Evolutionary conservation across 2,329 filamentous ascomycete genomes (phyloP).

Genomic region (Talaromyces sp.): DNA sequence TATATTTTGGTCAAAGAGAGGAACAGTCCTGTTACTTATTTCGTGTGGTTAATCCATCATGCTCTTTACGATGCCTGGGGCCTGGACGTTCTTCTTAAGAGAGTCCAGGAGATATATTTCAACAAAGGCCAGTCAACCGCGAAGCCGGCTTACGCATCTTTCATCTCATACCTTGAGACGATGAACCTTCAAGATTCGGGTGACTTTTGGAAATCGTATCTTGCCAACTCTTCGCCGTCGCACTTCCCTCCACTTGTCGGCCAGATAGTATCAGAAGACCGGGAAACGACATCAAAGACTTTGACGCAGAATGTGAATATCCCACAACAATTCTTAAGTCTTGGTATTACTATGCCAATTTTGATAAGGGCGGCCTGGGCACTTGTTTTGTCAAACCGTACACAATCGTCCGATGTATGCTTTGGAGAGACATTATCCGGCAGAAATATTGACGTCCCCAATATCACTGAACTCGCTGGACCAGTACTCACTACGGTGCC

Average conservation of each 20-base stretch:
- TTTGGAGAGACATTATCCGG: constrained; percentile 58
- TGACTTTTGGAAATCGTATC: constrained; percentile 32
- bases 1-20: constrained; percentile 37
- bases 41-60: constrained; percentile 46
- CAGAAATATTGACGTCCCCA: constrained; percentile 51
- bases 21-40: constrained; percentile 32
- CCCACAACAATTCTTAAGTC: constrained; percentile 22
- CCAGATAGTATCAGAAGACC: constrained; percentile 25
- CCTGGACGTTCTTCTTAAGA: constrained; percentile 38
- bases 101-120: constrained; percentile 39
- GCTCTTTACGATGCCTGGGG: constrained; percentile 27
- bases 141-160: constrained; percentile 21
- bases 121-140: neutral
- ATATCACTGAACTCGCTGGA: constrained; percentile 45
- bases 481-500: constrained; percentile 22
- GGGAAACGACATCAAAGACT: constrained; percentile 26
- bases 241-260: constrained; percentile 32
- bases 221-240: constrained; percentile 28
- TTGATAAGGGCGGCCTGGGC: constrained; percentile 48
- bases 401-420: constrained; percentile 42
- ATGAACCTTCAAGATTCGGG: constrained; percentile 32
- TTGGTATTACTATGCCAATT: constrained; percentile 47
- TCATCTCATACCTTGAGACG: constrained; percentile 34
- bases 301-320: constrained; percentile 27
- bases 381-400: constrained; percentile 22